These are phyloP conservation scores for Tillandsia leiboldiana DNA, from an alignment of 176 grass and related monocot species.

Conservation along the genomic window DNA sequence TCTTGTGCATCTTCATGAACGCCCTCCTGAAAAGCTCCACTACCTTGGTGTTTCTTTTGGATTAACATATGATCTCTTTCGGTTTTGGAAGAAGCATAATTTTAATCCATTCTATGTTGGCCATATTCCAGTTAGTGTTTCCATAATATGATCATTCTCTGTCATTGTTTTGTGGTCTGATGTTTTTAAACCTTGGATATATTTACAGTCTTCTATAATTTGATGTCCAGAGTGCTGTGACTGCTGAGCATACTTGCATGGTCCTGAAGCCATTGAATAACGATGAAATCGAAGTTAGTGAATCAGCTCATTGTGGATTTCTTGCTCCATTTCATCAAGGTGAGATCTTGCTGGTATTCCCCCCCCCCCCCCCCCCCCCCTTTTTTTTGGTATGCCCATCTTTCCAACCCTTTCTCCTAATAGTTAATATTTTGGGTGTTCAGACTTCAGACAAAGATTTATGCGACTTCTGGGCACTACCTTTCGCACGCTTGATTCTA, in stretches of 20 bases:
- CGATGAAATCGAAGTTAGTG: conserved; percentile 50
- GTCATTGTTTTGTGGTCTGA: conserved; percentile 1
- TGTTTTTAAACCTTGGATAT: conserved; percentile 7
- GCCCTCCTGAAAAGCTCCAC: conserved; percentile 71
- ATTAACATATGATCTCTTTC: conserved; percentile 77
- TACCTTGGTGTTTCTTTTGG: conserved; percentile 92
- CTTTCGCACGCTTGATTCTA: conserved; percentile 61
- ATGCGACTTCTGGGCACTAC: conserved; percentile 67
- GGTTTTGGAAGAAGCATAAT: conserved; percentile 81
- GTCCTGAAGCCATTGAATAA: conserved; percentile 68
- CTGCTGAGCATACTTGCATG: conserved; percentile 97
- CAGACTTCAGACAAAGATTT: conserved; percentile 91
- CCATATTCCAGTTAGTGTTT: conserved; percentile 62
- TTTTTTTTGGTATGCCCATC: neutral
- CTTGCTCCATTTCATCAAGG: conserved; percentile 86
- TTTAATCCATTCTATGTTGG: conserved; percentile 92
- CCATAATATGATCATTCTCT: neutral
- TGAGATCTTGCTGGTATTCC: conserved; percentile 1
- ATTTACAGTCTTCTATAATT: conserved; percentile 13
- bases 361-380: no score
- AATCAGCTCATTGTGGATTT: conserved; percentile 54
- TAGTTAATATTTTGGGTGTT: neutral
- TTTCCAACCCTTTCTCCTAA: neutral
- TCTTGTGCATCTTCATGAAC: conserved; percentile 56
- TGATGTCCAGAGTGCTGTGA: conserved; percentile 73